These are phyloP conservation scores for Bipolaris oryzae DNA, from an alignment of 2,329 filamentous ascomycete species.

Conservation along the genomic window DNA sequence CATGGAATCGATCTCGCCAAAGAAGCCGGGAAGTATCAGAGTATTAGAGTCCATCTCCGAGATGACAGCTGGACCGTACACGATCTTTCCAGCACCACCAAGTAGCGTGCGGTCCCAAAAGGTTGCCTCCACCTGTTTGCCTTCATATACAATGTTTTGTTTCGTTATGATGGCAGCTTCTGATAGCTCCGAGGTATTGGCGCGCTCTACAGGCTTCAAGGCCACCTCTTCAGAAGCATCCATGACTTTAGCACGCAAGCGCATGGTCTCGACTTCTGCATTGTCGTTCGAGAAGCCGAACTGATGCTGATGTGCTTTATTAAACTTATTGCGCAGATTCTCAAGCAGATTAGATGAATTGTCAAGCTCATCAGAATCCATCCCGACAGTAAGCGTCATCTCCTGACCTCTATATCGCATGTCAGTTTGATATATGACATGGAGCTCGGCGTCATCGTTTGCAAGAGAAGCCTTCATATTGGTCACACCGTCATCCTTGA, in stretches of 20 bases:
- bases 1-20: slow-evolving; percentile 55
- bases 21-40: slow-evolving; percentile 55
- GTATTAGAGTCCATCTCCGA: slow-evolving; percentile 61
- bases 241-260: slow-evolving; percentile 53
- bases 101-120: slow-evolving; percentile 55
- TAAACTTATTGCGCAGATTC: slow-evolving; percentile 50
- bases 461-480: slow-evolving; percentile 50
- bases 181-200: slow-evolving; percentile 36
- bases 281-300: slow-evolving; percentile 54
- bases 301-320: slow-evolving; percentile 52
- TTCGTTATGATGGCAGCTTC: slow-evolving; percentile 47
- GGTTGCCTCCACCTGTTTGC: slow-evolving; percentile 49
- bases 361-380: slow-evolving; percentile 46
- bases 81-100: slow-evolving; percentile 49
- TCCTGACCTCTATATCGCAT: slow-evolving; percentile 57
- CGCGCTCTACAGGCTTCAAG: slow-evolving; percentile 45
- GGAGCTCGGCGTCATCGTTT: slow-evolving; percentile 39
- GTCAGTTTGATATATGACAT: slow-evolving; percentile 52
- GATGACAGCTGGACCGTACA: slow-evolving; percentile 55
- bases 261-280: slow-evolving; percentile 57
- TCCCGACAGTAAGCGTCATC: slow-evolving; percentile 43
- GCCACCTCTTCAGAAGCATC: slow-evolving; percentile 53
- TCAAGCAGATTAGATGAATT: slow-evolving; percentile 38
- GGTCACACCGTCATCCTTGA: slow-evolving; percentile 48
- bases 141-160: slow-evolving; percentile 51